A percentile compares a stretch with the other conserved stretches of the same genome.
phyloP scores from a whole-genome alignment of 331 rosid genomes.

The Malus hybrid region DNA sequence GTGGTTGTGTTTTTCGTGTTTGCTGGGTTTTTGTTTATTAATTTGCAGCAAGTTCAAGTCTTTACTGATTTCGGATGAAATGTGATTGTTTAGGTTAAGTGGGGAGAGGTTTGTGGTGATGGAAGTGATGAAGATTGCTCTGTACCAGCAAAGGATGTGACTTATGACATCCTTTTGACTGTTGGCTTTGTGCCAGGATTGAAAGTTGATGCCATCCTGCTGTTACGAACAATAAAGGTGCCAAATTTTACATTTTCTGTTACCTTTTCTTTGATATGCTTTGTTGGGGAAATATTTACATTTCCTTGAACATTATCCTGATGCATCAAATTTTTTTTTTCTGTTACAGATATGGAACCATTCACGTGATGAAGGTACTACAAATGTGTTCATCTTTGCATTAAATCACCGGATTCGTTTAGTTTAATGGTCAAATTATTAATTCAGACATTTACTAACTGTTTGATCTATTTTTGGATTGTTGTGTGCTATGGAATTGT shows the following conservation, averaged over 20 bases:
- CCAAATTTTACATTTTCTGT: not conserved
- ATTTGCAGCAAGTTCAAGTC: not conserved
- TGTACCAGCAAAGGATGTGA: slow-evolving; percentile 5
- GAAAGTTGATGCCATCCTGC: slow-evolving; percentile 49
- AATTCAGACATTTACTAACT: not conserved
- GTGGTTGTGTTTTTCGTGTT: not conserved
- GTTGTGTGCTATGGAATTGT: too few relatives aligned
- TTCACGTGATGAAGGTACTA: slow-evolving; percentile 82
- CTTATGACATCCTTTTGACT: slow-evolving; percentile 54
- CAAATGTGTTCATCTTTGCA: not conserved
- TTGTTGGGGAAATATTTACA: too few relatives aligned
- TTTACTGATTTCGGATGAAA: not conserved
- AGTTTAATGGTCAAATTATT: not conserved
- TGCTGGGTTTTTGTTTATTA: not conserved
- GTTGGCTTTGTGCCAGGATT: slow-evolving; percentile 66
- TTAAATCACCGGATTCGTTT: not conserved
- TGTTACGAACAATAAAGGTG: slow-evolving; percentile 32
- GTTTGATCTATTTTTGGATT: too few relatives aligned
- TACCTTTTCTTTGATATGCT: too few relatives aligned
- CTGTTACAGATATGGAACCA: slow-evolving; percentile 95
- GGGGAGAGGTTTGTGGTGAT: slow-evolving; percentile 10
- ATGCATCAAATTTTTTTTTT: not conserved
- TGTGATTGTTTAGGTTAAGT: slow-evolving; percentile 15
- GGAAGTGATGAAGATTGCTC: slow-evolving; percentile 12
- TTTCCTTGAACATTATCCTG: too few relatives aligned